phyloP scores from a whole-genome alignment of 2,329 filamentous ascomycete genomes.

The Claviceps africana region DNA sequence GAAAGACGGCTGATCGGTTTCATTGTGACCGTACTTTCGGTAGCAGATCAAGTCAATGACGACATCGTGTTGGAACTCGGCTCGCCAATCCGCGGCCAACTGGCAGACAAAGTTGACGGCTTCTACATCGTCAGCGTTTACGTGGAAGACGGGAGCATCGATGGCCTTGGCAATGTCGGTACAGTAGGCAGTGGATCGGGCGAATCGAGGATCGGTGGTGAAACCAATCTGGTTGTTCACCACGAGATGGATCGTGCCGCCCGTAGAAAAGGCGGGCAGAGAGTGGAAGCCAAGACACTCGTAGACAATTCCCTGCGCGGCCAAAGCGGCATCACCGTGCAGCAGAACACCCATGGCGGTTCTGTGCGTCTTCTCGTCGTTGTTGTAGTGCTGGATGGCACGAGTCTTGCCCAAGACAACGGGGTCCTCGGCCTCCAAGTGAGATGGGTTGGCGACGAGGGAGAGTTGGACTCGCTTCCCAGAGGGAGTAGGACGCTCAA shows the following conservation, averaged over 20 bases:
- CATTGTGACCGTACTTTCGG: conserved; percentile 97
- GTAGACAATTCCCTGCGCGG: conserved; percentile 93
- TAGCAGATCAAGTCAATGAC: conserved; percentile 98
- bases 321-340: conserved; percentile 94
- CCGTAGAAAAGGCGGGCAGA: conserved; percentile 89
- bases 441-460: conserved; percentile 93
- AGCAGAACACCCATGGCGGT: conserved; percentile 92
- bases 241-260: conserved; percentile 90
- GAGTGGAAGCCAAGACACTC: conserved; percentile 97
- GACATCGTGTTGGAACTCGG: conserved; percentile 96
- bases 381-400: conserved; percentile 97
- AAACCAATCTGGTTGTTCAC: conserved; percentile 99
- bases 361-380: conserved; percentile 77
- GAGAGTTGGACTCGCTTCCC: conserved; percentile 99
- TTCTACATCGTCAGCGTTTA: conserved; percentile 97
- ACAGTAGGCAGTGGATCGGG: conserved; percentile 95
- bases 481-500: conserved; percentile 92
- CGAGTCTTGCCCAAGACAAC: conserved; percentile 96
- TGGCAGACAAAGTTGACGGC: conserved; percentile 98
- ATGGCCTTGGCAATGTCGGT: conserved; percentile 99
- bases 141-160: conserved; percentile 96
- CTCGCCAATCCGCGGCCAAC: conserved; percentile 92
- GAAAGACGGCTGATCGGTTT: conserved; percentile 98
- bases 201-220: conserved; percentile 94
- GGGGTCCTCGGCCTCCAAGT: conserved; percentile 94